Base-by-base conservation (phyloP, 2,329 filamentous ascomycete genomes). In the Fusarium sp. region DNA sequence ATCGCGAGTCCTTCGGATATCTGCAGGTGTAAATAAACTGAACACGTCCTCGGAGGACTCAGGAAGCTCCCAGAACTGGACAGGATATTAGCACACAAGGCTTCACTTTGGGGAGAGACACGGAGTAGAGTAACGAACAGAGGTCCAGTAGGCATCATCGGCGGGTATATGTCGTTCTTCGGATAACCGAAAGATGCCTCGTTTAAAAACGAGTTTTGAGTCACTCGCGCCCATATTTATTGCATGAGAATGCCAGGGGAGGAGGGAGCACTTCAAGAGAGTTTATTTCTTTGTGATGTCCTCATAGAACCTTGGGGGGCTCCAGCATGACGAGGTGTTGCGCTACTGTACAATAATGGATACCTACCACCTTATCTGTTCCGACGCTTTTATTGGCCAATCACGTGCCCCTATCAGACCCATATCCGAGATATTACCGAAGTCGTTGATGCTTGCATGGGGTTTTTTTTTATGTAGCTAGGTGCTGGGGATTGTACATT, bases 171-270 rank as follows among this genome's bases (percentile, higher is more conserved):
- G 87, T 72, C 91, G 90, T 80, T 97, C 92, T 80, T 97, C 94
- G n/a, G 94, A 96, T 64, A 99, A 89, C 78, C 92, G 90, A 85
- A 98, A 98, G 84, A 98, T 97, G 82, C 94, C 95, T 83, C 97
- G 93, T 83, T 98, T 98, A 88, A 99, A 98, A 79, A 95, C 94
- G 79, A 98, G 90, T 87, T 98, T 98, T 77, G 95, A 98, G 84
- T 98, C 95, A 83, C 95, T 98, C 79, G 95, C 95, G 82, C 96
- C 96, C 96, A 99, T 99, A 45, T 70, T 72, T 77, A 74, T 64
- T 68, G 73, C 66, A 72, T 70, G 73, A 77, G 73, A 67, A 48
- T 64, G 52, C 40, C 53, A 57, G 56, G 54, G 54, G 52, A 47
- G 61, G 58, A 72, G 45, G 51, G 52, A 67, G 51, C 65, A 60